phyloP scores from a whole-genome alignment of 129 eudicot genomes.

The Helianthus annuus region DNA sequence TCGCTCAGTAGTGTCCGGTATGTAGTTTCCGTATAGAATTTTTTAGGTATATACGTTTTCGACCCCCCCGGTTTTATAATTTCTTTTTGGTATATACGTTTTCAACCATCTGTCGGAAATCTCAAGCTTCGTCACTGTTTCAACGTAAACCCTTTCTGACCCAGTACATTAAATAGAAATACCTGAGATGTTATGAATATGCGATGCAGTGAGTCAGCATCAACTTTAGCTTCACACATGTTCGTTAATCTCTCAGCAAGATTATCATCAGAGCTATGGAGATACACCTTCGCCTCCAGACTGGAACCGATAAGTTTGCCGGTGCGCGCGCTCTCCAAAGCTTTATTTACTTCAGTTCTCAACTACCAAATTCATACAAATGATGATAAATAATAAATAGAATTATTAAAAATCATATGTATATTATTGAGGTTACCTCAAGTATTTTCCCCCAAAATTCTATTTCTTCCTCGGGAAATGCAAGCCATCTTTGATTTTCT shows the following conservation, averaged over 20 bases:
- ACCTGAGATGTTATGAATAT: constrained; percentile 99
- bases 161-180: constrained; percentile 9
- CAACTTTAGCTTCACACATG: constrained; percentile 60
- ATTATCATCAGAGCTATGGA: constrained; percentile 52
- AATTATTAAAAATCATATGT: not conserved
- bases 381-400: not conserved
- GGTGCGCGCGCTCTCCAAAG: constrained; percentile 76
- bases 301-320: constrained; percentile 92
- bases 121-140: not conserved
- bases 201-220: constrained; percentile 77
- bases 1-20: no score
- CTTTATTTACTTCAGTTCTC: constrained; percentile 94
- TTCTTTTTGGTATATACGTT: no score
- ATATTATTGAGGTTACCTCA: constrained; percentile 54
- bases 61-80: no score
- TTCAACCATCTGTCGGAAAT: no score
- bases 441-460: constrained; percentile 81
- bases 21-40: no score
- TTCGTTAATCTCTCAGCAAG: constrained; percentile 54
- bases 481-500: constrained; percentile 61
- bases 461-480: constrained; percentile 66
- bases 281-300: constrained; percentile 90
- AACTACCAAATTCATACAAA: constrained; percentile 49
- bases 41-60: no score
- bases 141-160: not conserved